Conservation (phyloP, 805 yeast genomes). For the Candida dendrica region DNA sequence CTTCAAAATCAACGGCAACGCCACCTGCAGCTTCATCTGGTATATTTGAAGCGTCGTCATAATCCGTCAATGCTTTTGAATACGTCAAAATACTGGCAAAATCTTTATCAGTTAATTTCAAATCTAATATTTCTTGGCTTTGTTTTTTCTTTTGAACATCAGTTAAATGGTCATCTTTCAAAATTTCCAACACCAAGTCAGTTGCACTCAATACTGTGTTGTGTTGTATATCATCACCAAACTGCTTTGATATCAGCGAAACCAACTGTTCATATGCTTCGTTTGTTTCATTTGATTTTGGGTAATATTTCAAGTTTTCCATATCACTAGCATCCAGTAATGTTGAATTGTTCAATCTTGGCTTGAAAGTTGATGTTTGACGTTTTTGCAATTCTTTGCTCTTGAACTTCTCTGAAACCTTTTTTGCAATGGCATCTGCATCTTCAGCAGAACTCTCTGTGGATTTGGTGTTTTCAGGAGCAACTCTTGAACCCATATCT, state of each 20-base stretch:
- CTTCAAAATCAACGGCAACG: slow-evolving; percentile 38
- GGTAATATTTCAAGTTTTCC: slow-evolving; percentile 54
- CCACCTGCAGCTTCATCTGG: slow-evolving; percentile 26
- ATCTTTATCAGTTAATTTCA: slow-evolving; percentile 23
- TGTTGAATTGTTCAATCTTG: slow-evolving; percentile 14
- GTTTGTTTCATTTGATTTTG: slow-evolving; percentile 47
- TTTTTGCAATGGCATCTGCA: slow-evolving; percentile 14
- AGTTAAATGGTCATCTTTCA: slow-evolving; percentile 38
- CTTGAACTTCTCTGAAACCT: slow-evolving; percentile 12
- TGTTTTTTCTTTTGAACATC: slow-evolving; percentile 38
- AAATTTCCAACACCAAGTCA: slow-evolving; percentile 50
- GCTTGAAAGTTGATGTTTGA: slow-evolving; percentile 1
- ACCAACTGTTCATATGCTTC: slow-evolving; percentile 50
- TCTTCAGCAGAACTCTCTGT: slow-evolving; percentile 13
- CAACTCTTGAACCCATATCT: slow-evolving; percentile 56
- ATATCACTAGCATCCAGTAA: slow-evolving; percentile 27
- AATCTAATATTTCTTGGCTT: slow-evolving; percentile 40
- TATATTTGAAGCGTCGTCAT: slow-evolving; percentile 10
- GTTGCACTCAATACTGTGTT: slow-evolving; percentile 66
- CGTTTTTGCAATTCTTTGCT: slow-evolving; percentile 13
- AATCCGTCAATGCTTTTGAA: slow-evolving; percentile 40
- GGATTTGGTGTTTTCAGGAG: slow-evolving; percentile 2
- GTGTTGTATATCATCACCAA: slow-evolving; percentile 71
- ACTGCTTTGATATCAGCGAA: slow-evolving; percentile 45
- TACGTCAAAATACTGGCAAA: slow-evolving; percentile 32